These are phyloP conservation scores for Ceratocystis colombiana DNA, from an alignment of 2,329 filamentous ascomycete genomes.

Conservation along the genomic window DNA sequence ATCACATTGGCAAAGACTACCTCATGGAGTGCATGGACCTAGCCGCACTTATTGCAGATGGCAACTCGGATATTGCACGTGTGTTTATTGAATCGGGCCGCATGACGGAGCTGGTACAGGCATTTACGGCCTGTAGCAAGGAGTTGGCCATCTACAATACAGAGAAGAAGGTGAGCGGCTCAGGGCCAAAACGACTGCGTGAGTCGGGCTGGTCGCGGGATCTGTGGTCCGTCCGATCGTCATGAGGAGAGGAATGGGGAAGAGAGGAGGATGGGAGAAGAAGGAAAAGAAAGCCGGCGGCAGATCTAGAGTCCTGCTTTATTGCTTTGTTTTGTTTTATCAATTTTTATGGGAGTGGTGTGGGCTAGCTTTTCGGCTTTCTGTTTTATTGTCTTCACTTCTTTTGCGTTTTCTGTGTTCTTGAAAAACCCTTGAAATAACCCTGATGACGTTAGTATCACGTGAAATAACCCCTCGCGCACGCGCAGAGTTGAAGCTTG, in stretches of 20 bases:
- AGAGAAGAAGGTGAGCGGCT: slow-evolving; percentile 42
- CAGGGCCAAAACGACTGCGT: slow-evolving; percentile 48
- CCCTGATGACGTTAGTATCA: slow-evolving; percentile 20
- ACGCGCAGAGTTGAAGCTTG: neutral
- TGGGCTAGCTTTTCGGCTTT: slow-evolving; percentile 7
- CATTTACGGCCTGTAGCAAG: slow-evolving; percentile 67
- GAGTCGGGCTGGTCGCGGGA: slow-evolving; percentile 55
- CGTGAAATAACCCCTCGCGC: slow-evolving; percentile 15
- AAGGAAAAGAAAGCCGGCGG: slow-evolving; percentile 1
- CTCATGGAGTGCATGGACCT: slow-evolving; percentile 82
- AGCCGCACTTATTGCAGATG: slow-evolving; percentile 61
- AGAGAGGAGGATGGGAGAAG: neutral
- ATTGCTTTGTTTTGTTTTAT: slow-evolving; percentile 14
- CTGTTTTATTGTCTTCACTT: slow-evolving; percentile 14
- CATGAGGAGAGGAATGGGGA: neutral
- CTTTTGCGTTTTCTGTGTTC: neutral
- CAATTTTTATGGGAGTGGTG: slow-evolving; percentile 10
- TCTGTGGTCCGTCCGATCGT: slow-evolving; percentile 48
- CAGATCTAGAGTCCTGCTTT: neutral
- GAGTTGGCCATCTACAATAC: slow-evolving; percentile 50
- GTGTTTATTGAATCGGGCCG: slow-evolving; percentile 55
- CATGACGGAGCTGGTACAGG: slow-evolving; percentile 66
- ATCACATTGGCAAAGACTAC: slow-evolving; percentile 61
- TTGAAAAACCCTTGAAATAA: slow-evolving; percentile 11
- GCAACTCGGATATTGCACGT: slow-evolving; percentile 54